phyloP scores from a whole-genome alignment of 345 rosid genomes.

The Brassica nigra region DNA sequence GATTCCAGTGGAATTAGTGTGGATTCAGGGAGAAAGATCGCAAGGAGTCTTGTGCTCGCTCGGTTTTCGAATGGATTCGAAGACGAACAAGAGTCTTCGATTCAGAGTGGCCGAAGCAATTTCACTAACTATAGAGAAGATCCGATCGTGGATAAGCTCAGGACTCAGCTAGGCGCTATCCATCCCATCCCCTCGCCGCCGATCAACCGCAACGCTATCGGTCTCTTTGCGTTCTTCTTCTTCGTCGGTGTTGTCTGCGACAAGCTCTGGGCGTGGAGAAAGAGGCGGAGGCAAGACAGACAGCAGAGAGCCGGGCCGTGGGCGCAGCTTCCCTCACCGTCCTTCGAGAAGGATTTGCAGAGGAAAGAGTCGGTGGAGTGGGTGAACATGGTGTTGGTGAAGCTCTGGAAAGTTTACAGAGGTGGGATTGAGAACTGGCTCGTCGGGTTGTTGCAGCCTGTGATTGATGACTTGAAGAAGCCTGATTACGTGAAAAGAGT shows the following conservation, averaged over 20 bases:
- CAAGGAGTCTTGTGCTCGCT: constrained; percentile 46
- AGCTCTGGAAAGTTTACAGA: constrained; percentile 95
- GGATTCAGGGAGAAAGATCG: constrained; percentile 40
- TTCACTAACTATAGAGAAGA: constrained; percentile 72
- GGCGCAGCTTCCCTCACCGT: constrained; percentile 56
- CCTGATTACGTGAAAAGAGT: constrained; percentile 95
- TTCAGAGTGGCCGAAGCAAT: constrained; percentile 49
- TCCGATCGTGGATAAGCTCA: constrained; percentile 83
- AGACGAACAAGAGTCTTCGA: constrained; percentile 43
- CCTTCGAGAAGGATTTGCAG: constrained; percentile 94
- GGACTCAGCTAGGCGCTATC: constrained; percentile 83
- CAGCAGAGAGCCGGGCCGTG: not conserved
- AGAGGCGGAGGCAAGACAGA: constrained; percentile 40
- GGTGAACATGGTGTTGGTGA: constrained; percentile 98
- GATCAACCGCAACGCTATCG: constrained; percentile 62
- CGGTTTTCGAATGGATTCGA: constrained; percentile 58
- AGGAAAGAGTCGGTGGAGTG: constrained; percentile 99
- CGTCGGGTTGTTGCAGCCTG: constrained; percentile 87
- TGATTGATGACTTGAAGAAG: constrained; percentile 90
- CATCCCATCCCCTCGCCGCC: constrained; percentile 96
- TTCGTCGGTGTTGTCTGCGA: constrained; percentile 91
- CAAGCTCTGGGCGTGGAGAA: constrained; percentile 79
- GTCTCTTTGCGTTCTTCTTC: constrained; percentile 80
- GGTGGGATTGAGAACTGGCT: constrained; percentile 93
- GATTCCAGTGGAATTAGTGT: constrained; percentile 46